Conservation (phyloP, 345 rosid species). For the Dimocarpus longan region DNA sequence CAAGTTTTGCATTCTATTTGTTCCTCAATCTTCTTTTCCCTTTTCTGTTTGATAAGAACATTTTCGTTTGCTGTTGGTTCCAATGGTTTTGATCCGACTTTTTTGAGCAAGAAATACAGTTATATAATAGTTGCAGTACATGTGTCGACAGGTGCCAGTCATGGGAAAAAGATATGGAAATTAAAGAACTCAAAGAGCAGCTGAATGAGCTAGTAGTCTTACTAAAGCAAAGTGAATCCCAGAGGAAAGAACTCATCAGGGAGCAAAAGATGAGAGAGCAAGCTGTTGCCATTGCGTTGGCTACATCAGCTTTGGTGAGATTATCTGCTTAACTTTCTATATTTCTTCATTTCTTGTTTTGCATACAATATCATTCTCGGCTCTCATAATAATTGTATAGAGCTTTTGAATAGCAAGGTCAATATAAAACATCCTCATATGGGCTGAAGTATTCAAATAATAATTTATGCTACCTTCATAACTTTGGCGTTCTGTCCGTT, state of each 20-base stretch:
- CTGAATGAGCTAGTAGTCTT: constrained; percentile 59
- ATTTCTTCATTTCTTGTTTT: constrained; percentile 3
- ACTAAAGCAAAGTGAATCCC: constrained; percentile 60
- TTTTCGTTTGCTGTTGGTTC: neutral
- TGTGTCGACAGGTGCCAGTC: constrained; percentile 52
- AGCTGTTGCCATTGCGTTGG: constrained; percentile 57
- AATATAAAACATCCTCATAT: neutral
- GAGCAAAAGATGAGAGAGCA: constrained; percentile 69
- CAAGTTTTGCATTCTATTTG: neutral
- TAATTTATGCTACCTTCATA: neutral
- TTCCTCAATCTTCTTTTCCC: neutral
- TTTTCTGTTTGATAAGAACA: neutral
- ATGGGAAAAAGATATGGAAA: constrained; percentile 69
- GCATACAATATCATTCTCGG: neutral
- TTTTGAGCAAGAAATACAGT: neutral
- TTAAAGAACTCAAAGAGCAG: constrained; percentile 67
- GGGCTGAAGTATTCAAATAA: neutral
- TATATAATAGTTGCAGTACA: neutral
- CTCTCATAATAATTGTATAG: neutral
- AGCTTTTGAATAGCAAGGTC: neutral
- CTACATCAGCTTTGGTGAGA: constrained; percentile 58
- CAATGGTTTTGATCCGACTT: neutral
- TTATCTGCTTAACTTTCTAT: constrained; percentile 10
- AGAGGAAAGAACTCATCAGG: constrained; percentile 55
- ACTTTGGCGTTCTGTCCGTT: constrained; percentile 6